Conservation (phyloP, 2,329 filamentous ascomycete species). For the Ophiocordyceps sinensis region DNA sequence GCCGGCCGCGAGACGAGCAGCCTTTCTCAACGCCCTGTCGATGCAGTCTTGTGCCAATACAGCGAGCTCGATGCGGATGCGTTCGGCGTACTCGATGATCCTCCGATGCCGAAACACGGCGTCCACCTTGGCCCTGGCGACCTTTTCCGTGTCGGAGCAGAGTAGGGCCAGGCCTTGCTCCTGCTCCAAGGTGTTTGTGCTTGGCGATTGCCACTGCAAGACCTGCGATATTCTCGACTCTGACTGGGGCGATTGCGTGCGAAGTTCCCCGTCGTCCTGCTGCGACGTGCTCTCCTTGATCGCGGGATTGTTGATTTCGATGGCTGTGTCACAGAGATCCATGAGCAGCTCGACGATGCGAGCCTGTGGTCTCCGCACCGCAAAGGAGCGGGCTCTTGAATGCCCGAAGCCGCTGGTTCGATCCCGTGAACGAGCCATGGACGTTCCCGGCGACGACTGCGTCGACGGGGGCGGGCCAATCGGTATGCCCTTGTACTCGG, state of each 20-base stretch:
- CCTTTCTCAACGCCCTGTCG: constrained; percentile 78
- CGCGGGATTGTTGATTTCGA: constrained; percentile 87
- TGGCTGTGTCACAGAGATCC: constrained; percentile 86
- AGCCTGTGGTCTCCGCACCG: constrained; percentile 74
- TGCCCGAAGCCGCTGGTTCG: constrained; percentile 69
- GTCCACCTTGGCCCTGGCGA: constrained; percentile 80
- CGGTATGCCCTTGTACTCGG: constrained; percentile 76
- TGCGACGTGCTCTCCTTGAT: constrained; percentile 70
- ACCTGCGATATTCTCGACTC: constrained; percentile 92
- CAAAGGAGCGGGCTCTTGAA: constrained; percentile 72
- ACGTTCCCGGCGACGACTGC: constrained; percentile 56
- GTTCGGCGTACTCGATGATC: constrained; percentile 90
- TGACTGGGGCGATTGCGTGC: constrained; percentile 89
- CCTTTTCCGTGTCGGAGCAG: constrained; percentile 78
- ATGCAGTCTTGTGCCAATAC: constrained; percentile 92
- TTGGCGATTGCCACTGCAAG: constrained; percentile 90
- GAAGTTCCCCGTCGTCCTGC: constrained; percentile 54
- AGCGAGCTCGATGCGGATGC: constrained; percentile 87
- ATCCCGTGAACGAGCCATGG: constrained; percentile 57
- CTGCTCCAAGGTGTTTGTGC: constrained; percentile 79
- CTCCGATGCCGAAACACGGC: constrained; percentile 81
- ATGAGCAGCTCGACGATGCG: constrained; percentile 90
- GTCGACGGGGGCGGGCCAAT: constrained; percentile 66
- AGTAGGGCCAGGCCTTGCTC: constrained; percentile 78
- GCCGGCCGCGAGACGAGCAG: constrained; percentile 73